Evolutionary conservation across 345 rosid genomes (phyloP), one percentile per base, ranked within the genome.

Genomic region (Trapa incisa): DNA sequence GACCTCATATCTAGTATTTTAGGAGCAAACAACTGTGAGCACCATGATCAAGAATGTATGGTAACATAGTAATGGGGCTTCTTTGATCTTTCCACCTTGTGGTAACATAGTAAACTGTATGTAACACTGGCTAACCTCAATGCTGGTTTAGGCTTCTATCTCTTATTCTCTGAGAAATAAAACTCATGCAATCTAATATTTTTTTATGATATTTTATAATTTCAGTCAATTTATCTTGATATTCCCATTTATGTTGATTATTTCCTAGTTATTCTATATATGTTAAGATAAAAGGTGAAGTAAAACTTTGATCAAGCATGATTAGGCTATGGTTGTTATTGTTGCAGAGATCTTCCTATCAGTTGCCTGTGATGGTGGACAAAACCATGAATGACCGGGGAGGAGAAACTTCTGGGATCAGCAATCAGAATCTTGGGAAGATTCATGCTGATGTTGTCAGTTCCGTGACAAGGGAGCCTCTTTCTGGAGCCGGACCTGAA

Each of bases 401-500:
- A 39, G 42, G 42, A 64, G 67, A 64, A 41, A 47, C 9, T 39
- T 39, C 67, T 14, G 14, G 48, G 32, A 12, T 64, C 22, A 64
- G 29, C 48, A 42, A 50, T 37, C 11, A 8, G 43, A 41, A 41
- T 41, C 43, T 3, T 41, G 43, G 4, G 43, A 41, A 8, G 43
- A 41, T 4, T 41, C 43, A 41, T 41, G 43, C 7, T 41, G 43
- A 64, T 64, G 67, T 50, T 47, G n/a, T 42, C 35, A 64, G 67
- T 64, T 64, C 67, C 10, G 45, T 64, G 67, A 64, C 67, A 5
- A 38, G 50, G 12, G 67, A 64, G 53, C 58, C 75, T 5, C 62
- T 17, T 37, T 72, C 77, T 47, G 78, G 68, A 52, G 66, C 62
- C 72, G 67, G 43, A 56, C 68, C 85, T 29, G 69, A 72, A 72